Percentiles rank a stretch among this genome's conserved stretches.
Evolutionary conservation across 2,329 filamentous ascomycete species (phyloP).

Genomic region (Fusarium domesticum): DNA sequence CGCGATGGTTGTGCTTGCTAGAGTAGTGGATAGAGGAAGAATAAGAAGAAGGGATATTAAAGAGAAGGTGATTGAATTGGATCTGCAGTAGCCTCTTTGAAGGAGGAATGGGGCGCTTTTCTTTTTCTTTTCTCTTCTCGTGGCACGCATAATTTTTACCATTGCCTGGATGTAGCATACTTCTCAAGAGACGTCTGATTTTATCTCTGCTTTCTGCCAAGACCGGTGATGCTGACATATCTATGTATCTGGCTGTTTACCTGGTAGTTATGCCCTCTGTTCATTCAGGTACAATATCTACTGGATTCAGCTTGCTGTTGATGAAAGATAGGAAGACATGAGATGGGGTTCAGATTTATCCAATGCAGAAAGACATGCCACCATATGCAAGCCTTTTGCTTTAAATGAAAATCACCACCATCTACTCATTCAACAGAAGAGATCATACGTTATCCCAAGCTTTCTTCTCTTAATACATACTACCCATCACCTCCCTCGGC

Average conservation of each 20-base stretch:
- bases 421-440: neutral
- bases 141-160: slow-evolving; percentile 19
- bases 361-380: too few species aligned
- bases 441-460: neutral
- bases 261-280: too few species aligned
- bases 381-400: too few species aligned
- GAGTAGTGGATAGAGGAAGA: slow-evolving; percentile 23
- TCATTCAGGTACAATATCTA: too few species aligned
- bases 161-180: slow-evolving; percentile 30
- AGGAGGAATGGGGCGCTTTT: slow-evolving; percentile 6
- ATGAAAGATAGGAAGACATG: too few species aligned
- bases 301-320: too few species aligned
- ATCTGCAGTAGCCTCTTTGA: slow-evolving; percentile 8
- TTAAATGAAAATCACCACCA: neutral
- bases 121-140: slow-evolving; percentile 3
- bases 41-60: slow-evolving; percentile 6
- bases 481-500: neutral
- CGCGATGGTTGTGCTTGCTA: slow-evolving; percentile 92
- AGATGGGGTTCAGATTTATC: too few species aligned
- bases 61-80: slow-evolving; percentile 6
- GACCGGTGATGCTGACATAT: slow-evolving; percentile 24
- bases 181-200: slow-evolving; percentile 16
- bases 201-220: slow-evolving; percentile 25
- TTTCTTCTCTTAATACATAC: neutral
- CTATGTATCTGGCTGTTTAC: slow-evolving; percentile 1